Percentiles rank a stretch among this genome's conserved stretches.
Conservation (phyloP, 2,329 filamentous ascomycete genomes). For the Fusarium sarcochroum region DNA sequence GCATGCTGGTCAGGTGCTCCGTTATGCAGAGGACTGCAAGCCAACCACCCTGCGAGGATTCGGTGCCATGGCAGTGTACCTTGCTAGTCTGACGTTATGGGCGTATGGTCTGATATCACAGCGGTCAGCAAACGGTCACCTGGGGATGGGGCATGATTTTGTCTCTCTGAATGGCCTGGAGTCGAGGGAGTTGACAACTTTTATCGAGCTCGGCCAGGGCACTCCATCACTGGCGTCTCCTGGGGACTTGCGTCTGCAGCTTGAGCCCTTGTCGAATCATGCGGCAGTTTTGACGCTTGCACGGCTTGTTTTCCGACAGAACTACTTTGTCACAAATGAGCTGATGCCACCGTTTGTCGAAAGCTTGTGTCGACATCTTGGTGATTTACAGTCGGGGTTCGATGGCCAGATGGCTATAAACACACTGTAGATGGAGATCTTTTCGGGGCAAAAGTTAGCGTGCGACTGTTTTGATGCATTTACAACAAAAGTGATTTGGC, state of each 20-base stretch:
- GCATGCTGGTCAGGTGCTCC: slow-evolving; percentile 46
- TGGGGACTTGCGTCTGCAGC: slow-evolving; percentile 22
- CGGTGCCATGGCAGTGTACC: slow-evolving; percentile 44
- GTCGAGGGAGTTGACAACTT: slow-evolving; percentile 27
- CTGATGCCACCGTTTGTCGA: slow-evolving; percentile 43
- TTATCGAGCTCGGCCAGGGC: slow-evolving; percentile 40
- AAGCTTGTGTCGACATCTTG: slow-evolving; percentile 39
- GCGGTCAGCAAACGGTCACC: slow-evolving; percentile 12
- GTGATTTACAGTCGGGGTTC: slow-evolving; percentile 29
- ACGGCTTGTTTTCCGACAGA: slow-evolving; percentile 38
- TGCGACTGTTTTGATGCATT: not conserved
- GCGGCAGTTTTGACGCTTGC: slow-evolving; percentile 30
- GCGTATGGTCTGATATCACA: slow-evolving; percentile 37
- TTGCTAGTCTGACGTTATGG: slow-evolving; percentile 44
- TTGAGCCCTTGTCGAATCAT: slow-evolving; percentile 39
- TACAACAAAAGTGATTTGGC: slow-evolving; percentile 23
- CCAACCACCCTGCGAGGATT: slow-evolving; percentile 42
- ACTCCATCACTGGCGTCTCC: slow-evolving; percentile 31
- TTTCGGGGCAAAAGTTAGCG: not conserved
- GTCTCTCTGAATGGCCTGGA: slow-evolving; percentile 40
- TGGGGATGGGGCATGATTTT: slow-evolving; percentile 19
- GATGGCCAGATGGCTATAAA: slow-evolving; percentile 3
- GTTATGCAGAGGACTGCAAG: slow-evolving; percentile 37
- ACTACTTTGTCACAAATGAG: slow-evolving; percentile 37
- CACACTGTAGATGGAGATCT: slow-evolving; percentile 12